A percentile compares a stretch with the other conserved stretches of the same genome.
phyloP scores from a whole-genome alignment of 1,284 basidiomycete species.

The Boletellus deceptivus region DNA sequence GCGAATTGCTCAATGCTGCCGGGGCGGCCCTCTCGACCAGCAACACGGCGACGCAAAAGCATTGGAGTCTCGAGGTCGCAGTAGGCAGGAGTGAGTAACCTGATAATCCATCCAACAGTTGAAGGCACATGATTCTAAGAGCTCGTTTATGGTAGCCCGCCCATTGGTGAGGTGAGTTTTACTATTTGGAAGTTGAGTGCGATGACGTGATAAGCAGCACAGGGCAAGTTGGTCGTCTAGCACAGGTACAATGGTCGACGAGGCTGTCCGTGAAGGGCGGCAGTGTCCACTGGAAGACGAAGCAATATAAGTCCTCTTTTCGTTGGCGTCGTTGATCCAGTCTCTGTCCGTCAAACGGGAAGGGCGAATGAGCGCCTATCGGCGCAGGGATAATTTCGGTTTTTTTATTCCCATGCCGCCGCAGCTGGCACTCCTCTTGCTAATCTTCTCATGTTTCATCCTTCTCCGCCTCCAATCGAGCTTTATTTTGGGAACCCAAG shows the following conservation, averaged over 20 bases:
- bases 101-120: too few species aligned
- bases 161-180: too few species aligned
- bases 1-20: too few species aligned
- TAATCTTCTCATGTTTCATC: background rate
- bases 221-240: background rate
- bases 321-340: background rate
- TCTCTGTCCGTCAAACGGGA: background rate
- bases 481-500: background rate
- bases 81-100: too few species aligned
- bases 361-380: background rate
- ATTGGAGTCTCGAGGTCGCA: too few species aligned
- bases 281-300: constrained; percentile 15
- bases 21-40: too few species aligned
- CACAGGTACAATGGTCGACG: background rate
- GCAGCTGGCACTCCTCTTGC: background rate
- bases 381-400: background rate
- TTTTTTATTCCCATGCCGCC: constrained; percentile 6
- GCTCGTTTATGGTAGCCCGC: too few species aligned
- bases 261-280: background rate
- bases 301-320: constrained; percentile 9
- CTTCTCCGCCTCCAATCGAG: background rate
- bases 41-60: too few species aligned
- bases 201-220: constrained; percentile 1
- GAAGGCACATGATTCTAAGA: too few species aligned
- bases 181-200: background rate